Evolutionary conservation across 2,329 filamentous ascomycete genomes (phyloP).

Genomic region (Didymosphaeria variabile): DNA sequence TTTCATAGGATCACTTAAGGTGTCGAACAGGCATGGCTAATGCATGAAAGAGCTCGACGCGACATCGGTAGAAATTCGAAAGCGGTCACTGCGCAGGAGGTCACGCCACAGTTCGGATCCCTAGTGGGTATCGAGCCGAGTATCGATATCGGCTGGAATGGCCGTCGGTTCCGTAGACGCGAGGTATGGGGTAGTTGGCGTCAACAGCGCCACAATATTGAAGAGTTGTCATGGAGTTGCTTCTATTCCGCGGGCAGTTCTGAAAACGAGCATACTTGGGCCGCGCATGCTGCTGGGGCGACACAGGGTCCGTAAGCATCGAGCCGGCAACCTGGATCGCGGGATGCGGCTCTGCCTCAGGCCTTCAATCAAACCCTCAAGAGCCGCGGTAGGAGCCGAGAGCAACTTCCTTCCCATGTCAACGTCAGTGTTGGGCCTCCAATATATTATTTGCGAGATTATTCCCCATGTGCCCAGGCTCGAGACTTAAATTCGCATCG

Average conservation of each 20-base stretch:
- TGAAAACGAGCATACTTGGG: not conserved
- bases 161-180: too few species aligned
- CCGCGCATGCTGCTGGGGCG: not conserved
- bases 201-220: not conserved
- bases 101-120: too few species aligned
- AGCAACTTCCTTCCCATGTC: not conserved
- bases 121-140: too few species aligned
- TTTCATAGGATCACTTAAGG: not conserved
- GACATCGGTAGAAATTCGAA: too few species aligned
- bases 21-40: not conserved
- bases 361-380: too few species aligned
- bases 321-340: constrained; percentile 1
- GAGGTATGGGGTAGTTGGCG: not conserved
- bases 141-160: too few species aligned
- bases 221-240: not conserved
- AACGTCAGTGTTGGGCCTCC: not conserved
- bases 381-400: not conserved
- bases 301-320: not conserved
- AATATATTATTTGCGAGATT: not conserved
- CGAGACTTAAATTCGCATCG: not conserved
- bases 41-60: too few species aligned
- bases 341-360: not conserved
- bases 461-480: not conserved
- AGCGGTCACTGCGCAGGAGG: too few species aligned
- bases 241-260: not conserved